These are phyloP conservation scores for Sporothrix phasma DNA, from an alignment of 2,329 filamentous ascomycete species.

Conservation along the genomic window DNA sequence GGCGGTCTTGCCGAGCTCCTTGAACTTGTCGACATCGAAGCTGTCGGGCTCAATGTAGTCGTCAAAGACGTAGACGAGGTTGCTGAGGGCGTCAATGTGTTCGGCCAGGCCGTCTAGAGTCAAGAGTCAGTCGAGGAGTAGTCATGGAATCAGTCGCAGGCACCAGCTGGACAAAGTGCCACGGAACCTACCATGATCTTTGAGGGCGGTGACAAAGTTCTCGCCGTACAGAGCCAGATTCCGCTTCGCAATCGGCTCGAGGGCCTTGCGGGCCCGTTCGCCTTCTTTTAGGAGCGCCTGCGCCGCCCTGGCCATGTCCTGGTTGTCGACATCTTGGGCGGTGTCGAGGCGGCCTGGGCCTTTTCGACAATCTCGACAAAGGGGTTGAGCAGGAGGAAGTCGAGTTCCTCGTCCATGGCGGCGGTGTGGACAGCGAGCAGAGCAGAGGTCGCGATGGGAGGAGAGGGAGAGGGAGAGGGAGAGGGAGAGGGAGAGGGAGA, in stretches of 20 bases:
- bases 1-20: constrained; percentile 38
- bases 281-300: constrained; percentile 29
- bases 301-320: constrained; percentile 41
- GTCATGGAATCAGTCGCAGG: no score
- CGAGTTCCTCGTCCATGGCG: constrained; percentile 21
- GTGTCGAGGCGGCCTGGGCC: constrained; percentile 38
- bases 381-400: constrained; percentile 38
- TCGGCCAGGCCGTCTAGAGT: constrained; percentile 43
- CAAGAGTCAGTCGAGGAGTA: no score
- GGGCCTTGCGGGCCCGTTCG: constrained; percentile 32
- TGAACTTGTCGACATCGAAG: constrained; percentile 42
- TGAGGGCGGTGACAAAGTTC: constrained; percentile 41
- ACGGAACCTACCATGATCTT: constrained; percentile 41
- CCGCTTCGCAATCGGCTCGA: constrained; percentile 42
- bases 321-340: constrained; percentile 31
- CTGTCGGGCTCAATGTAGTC: constrained; percentile 40
- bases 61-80: constrained; percentile 48
- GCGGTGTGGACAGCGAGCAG: background rate
- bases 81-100: constrained; percentile 37
- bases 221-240: constrained; percentile 39
- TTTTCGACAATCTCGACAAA: constrained; percentile 46
- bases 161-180: no score
- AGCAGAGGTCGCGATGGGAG: background rate
- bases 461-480: background rate
- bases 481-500: background rate